A percentile compares a stretch with the other conserved stretches of the same genome.
Evolutionary conservation across 2,329 filamentous ascomycete genomes (phyloP).

Genomic region (Neobulgaria alba): DNA sequence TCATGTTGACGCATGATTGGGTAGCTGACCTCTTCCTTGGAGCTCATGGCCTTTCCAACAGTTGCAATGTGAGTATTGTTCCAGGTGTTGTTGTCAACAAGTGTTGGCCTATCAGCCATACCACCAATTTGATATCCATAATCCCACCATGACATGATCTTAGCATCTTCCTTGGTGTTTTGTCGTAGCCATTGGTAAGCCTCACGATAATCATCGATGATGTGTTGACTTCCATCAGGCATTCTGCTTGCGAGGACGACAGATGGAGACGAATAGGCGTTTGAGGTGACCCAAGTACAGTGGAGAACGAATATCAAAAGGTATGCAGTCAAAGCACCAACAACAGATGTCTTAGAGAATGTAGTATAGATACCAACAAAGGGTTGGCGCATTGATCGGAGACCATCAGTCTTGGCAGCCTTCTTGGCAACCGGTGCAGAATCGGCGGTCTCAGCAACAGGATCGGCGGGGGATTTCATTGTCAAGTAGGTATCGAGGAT

Average conservation of each 20-base stretch:
- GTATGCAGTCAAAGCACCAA: conserved; percentile 3
- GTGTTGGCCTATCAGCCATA: conserved; percentile 93
- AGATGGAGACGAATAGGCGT: conserved; percentile 96
- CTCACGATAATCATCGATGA: conserved; percentile 98
- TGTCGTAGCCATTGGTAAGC: conserved; percentile 99
- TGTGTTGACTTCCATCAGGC: conserved; percentile 92
- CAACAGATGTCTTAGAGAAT: conserved; percentile 71
- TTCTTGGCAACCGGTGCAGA: conserved; percentile 46
- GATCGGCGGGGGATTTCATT: conserved; percentile 50
- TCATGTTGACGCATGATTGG: conserved; percentile 97
- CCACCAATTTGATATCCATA: conserved; percentile 99
- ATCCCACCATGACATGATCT: conserved; percentile 99
- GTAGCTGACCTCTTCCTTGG: conserved; percentile 94
- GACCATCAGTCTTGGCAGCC: conserved; percentile 41
- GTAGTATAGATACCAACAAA: conserved; percentile 75
- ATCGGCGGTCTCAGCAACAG: conserved; percentile 31
- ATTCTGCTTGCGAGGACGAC: conserved; percentile 88
- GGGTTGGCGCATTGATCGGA: conserved; percentile 65
- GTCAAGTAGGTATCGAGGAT: conserved; percentile 82
- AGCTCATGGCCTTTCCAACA: conserved; percentile 98
- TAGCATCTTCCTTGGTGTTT: conserved; percentile 89
- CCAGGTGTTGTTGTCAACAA: conserved; percentile 99
- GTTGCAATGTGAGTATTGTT: conserved; percentile 99
- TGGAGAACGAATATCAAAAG: conserved; percentile 57
- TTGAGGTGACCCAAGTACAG: conserved; percentile 99